phyloP scores from a whole-genome alignment of 2,329 filamentous ascomycete species.

The Coniella lustricola region DNA sequence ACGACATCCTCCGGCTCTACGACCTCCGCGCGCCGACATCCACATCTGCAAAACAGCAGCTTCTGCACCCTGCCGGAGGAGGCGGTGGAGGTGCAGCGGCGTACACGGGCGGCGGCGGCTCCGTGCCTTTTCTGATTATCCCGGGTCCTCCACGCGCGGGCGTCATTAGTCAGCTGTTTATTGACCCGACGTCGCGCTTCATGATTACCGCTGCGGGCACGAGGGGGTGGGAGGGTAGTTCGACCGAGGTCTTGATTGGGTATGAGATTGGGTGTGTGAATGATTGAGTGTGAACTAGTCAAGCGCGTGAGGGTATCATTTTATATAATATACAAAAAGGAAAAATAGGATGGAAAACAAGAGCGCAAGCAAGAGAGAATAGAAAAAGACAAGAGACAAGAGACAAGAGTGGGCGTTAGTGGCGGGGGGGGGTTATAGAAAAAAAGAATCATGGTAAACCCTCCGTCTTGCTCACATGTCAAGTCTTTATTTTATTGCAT shows the following conservation, averaged over 20 bases:
- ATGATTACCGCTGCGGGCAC: constrained; percentile 92
- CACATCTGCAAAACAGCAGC: constrained; percentile 54
- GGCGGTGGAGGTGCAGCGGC: too few relatives aligned
- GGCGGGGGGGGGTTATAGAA: too few relatives aligned
- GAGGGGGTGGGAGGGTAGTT: constrained; percentile 86
- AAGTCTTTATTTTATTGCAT: too few relatives aligned
- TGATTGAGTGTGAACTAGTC: too few relatives aligned
- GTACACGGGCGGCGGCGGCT: constrained; percentile 45
- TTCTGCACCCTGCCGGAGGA: too few relatives aligned
- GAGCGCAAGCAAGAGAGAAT: too few relatives aligned
- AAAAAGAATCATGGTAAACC: too few relatives aligned
- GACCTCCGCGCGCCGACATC: constrained; percentile 65
- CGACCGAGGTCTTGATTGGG: constrained; percentile 84
- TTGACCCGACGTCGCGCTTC: constrained; percentile 81
- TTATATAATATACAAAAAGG: too few relatives aligned
- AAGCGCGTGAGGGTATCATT: too few relatives aligned
- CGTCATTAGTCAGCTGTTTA: constrained; percentile 76
- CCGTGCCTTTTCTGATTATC: constrained; percentile 91
- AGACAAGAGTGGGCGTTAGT: too few relatives aligned
- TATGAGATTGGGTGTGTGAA: constrained; percentile 64
- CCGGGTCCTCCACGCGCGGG: constrained; percentile 78
- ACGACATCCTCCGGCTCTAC: constrained; percentile 90
- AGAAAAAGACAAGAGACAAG: too few relatives aligned
- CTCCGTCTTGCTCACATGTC: too few relatives aligned
- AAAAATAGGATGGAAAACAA: background rate